Base-by-base conservation (phyloP, 257 asterid genomes). In the Solanum bulbocastanum region DNA sequence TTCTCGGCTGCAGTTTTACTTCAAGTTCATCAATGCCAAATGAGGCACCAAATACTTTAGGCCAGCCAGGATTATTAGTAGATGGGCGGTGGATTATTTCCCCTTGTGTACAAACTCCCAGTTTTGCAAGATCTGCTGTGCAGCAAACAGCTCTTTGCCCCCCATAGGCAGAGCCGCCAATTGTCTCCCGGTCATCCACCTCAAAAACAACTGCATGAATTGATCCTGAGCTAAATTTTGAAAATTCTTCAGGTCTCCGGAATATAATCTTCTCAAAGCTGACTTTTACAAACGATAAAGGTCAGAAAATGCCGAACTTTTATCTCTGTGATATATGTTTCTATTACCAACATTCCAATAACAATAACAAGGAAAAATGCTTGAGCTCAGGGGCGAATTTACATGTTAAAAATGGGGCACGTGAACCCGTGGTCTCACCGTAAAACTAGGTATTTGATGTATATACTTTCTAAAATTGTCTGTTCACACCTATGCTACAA, bases 111-210 rank as follows among this genome's bases (percentile, higher is more conserved):
- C 99, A 96, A 79, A 94, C 98, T 79, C 98, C 98, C 56, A 96
- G 98, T 91, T 96, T 96, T 32, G 98, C 96, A 88, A 96, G 98
- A 92, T 96, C 99, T 20, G 94, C 92, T 2, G 98, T 89, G 92
- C 99, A 96, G 88, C 99, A 96, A 62, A 96, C 91, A 49, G 99
- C 99, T 92, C 98, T 94, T 90, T 96, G 99, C 46, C 99, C 99
- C 65, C 99, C 99, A 86, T 96, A 96, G 44, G 98, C 98, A n/a
- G 99, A 96, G 86, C 99, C 99, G 20, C 99, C 99, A 25, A 96
- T 95, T 7, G 88, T 86, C 90, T 96, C 98, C 86, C 98, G 91
- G 89, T 96, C 99, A 76, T 94, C 98, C 88, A 96, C 99, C 96
- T 96, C 98, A 87, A 96, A 96, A 40, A 96, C 90, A 39, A 96